Percentiles rank a stretch among this genome's conserved stretches.
phyloP scores from a whole-genome alignment of 1,284 basidiomycete genomes.

The Bjerkandera adusta region DNA sequence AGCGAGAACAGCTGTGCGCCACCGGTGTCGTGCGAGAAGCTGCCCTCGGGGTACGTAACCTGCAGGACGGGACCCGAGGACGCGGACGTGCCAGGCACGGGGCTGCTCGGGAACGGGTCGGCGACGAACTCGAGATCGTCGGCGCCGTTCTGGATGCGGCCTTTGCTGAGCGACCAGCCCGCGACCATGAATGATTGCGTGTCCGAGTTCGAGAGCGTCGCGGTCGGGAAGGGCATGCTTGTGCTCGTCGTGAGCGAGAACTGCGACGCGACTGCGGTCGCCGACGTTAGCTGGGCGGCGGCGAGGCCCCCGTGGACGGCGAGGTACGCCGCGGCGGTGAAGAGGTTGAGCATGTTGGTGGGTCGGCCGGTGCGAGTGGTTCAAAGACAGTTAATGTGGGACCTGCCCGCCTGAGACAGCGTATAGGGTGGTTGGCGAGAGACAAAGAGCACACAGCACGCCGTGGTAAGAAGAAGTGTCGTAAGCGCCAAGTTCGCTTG shows the following conservation, averaged over 20 bases:
- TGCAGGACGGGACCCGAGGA: slow-evolving; percentile 55
- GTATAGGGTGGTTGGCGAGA: not conserved
- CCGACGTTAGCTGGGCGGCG: slow-evolving; percentile 20
- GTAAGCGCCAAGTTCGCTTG: not conserved
- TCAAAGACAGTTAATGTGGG: too few species aligned
- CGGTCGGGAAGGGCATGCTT: slow-evolving; percentile 61
- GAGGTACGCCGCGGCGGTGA: not conserved
- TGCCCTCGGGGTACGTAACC: slow-evolving; percentile 62
- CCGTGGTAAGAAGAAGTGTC: not conserved
- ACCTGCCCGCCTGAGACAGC: not conserved
- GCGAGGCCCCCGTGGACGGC: not conserved
- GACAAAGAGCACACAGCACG: not conserved
- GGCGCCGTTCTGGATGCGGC: slow-evolving; percentile 55
- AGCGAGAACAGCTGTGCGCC: slow-evolving; percentile 64
- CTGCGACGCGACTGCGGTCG: slow-evolving; percentile 45
- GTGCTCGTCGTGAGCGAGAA: slow-evolving; percentile 64
- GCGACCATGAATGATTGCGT: slow-evolving; percentile 53
- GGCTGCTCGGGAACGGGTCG: slow-evolving; percentile 60
- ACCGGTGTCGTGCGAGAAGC: slow-evolving; percentile 57
- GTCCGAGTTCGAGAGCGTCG: slow-evolving; percentile 50
- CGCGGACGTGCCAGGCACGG: slow-evolving; percentile 32
- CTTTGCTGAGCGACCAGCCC: slow-evolving; percentile 60
- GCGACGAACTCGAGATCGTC: slow-evolving; percentile 57
- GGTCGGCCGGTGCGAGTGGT: too few species aligned
- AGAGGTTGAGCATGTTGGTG: too few species aligned